Evolutionary conservation across 75 land plant species (phyloP), one percentile per base, ranked within the genome.

Genomic region (Selaginella moellendorffii): DNA sequence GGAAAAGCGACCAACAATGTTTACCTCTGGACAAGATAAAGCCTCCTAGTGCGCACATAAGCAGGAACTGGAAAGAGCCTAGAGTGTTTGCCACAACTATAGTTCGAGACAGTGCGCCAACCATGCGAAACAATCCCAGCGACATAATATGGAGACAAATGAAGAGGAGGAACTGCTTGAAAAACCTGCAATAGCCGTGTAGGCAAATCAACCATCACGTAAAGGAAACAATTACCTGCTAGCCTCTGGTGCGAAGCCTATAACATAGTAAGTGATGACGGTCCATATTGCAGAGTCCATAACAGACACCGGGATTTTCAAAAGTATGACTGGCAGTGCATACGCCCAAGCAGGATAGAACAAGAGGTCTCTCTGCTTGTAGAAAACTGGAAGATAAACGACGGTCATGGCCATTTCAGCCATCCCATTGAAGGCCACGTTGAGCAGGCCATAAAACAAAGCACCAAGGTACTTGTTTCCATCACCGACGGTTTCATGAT

Each of bases 231-330:
- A 21, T 66, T 31, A 81, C 82, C 81, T 76, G 62, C 71, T 54
- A 8, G 74, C 65, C 28, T 70, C 73, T 30, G 86, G 84, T 5
- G 84, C 75, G 58, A 75, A 81, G 5, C 84, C 81, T 24, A 82
- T 81, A 0, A 19, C 69, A 65, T 76, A 83, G 53, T 80, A 80
- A 20, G 82, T 80, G 52, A 80, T 54, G 27, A 56, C 28, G 1
- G 58, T 62, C 72, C 65, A 80, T n/a, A 77, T 62, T 0, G 26
- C 42, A 26, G 69, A 63, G 46, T 77, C 80, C 5, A 73, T 18
- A 1, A 80, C n/a, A 1, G 82, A 77, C 18, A 77, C 17, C 0
- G 82, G 82, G 8, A 80, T 46, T n/a, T 29, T 42, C 29, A 77
- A 28, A 29, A 80, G 51, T 68, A 69, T 71, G n/a, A 30, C 28